phyloP scores from a whole-genome alignment of 768 basidiomycete species.

The Serpula lacrymans region DNA sequence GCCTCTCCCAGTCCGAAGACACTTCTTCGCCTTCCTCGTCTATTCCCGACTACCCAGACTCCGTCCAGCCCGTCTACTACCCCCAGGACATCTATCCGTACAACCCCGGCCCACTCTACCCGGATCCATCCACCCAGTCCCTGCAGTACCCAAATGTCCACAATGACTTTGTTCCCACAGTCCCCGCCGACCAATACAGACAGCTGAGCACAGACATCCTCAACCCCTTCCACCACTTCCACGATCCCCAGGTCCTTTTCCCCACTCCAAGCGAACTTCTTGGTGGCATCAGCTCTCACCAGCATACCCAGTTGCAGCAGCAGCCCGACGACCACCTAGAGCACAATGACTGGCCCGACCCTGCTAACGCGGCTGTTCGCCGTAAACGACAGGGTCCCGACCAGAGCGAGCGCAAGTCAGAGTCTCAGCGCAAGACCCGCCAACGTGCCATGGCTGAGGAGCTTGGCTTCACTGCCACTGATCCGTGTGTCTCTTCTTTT shows the following conservation, averaged over 20 bases:
- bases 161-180: too few species aligned
- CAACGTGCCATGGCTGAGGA: slow-evolving; percentile 55
- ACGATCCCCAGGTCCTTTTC: slow-evolving; percentile 42
- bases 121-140: too few species aligned
- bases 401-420: slow-evolving; percentile 31
- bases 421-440: slow-evolving; percentile 54
- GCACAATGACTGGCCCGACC: too few species aligned
- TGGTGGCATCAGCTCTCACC: slow-evolving; percentile 30
- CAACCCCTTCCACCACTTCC: slow-evolving; percentile 2
- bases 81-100: too few species aligned
- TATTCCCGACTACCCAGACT: neutral
- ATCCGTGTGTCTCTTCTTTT: slow-evolving; percentile 45
- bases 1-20: slow-evolving; percentile 2
- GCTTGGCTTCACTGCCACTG: slow-evolving; percentile 56
- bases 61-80: neutral
- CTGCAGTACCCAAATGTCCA: too few species aligned
- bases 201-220: too few species aligned
- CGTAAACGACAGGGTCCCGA: too few species aligned
- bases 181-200: neutral
- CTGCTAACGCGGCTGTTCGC: too few species aligned
- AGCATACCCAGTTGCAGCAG: slow-evolving; percentile 4
- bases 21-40: neutral
- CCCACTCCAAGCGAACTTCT: slow-evolving; percentile 67
- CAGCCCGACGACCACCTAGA: too few species aligned
- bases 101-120: neutral